Evolutionary conservation across 148 eudicot genomes (phyloP).

Genomic region (Salicornia ramosissima): DNA sequence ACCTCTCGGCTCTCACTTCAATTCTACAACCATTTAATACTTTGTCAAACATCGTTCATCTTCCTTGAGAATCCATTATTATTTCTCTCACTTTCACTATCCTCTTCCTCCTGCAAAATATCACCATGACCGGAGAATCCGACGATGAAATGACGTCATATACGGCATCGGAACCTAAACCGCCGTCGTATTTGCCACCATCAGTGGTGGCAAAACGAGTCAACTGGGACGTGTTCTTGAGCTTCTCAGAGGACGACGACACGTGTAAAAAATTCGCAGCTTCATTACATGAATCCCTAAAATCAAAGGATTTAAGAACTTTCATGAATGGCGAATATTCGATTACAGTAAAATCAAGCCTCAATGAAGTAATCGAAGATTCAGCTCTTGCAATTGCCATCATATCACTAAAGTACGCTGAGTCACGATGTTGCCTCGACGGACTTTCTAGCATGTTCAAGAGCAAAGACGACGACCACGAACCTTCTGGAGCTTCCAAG

Average conservation of each 20-base stretch:
- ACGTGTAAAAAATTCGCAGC: constrained; percentile 30
- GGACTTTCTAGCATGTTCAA: constrained; percentile 39
- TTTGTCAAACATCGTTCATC: too few species aligned
- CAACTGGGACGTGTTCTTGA: constrained; percentile 43
- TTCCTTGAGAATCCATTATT: too few species aligned
- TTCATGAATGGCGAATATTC: constrained; percentile 37
- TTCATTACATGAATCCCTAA: constrained; percentile 16
- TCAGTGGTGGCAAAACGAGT: constrained; percentile 28
- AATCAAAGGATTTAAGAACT: constrained; percentile 23
- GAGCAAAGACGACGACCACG: too few species aligned
- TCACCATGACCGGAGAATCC: background rate
- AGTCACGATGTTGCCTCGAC: constrained; percentile 44
- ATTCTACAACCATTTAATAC: too few species aligned
- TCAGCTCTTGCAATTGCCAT: constrained; percentile 40
- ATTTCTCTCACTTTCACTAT: too few species aligned
- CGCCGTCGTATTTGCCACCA: constrained; percentile 27
- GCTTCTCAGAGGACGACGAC: constrained; percentile 38
- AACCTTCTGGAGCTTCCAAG: too few species aligned
- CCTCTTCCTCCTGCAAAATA: background rate
- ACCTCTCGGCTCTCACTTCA: too few species aligned
- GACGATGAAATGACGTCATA: background rate
- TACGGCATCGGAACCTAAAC: background rate
- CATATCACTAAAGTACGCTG: constrained; percentile 41
- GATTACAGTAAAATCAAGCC: constrained; percentile 32
- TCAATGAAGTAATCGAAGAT: constrained; percentile 38